These are phyloP conservation scores for Porphyrellus cyaneotinctus DNA, from an alignment of 768 basidiomycete genomes.

Conservation along the genomic window DNA sequence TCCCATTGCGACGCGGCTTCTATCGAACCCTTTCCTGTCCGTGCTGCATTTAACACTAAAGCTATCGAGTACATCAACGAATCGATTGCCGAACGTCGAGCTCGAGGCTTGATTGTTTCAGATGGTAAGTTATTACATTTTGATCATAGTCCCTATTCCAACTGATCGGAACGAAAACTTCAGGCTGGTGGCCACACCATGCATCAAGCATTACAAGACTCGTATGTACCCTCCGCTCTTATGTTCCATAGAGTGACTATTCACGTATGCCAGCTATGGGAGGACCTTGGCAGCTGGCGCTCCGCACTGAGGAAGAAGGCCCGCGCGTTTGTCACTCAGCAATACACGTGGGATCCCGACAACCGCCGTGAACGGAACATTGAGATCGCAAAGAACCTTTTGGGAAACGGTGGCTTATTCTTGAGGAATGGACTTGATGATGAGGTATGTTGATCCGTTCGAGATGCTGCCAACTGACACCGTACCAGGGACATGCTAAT, in stretches of 20 bases:
- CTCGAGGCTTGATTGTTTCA: background rate
- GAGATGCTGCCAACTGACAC: too few relatives aligned
- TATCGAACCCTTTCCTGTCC: constrained; percentile 1
- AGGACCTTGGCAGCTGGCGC: background rate
- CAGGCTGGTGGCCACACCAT: constrained; percentile 6
- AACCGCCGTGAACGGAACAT: background rate
- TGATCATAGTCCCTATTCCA: too few relatives aligned
- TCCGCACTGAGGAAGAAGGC: constrained; percentile 2
- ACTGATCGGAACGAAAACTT: too few relatives aligned
- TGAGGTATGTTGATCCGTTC: background rate
- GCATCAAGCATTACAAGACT: background rate
- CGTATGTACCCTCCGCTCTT: too few relatives aligned
- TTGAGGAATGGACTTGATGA: background rate
- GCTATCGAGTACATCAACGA: background rate
- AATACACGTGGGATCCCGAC: too few relatives aligned
- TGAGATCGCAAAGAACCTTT: background rate
- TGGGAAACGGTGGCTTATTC: background rate
- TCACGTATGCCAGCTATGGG: too few relatives aligned
- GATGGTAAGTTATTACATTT: background rate
- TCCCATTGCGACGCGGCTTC: background rate
- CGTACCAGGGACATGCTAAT: constrained; percentile 3
- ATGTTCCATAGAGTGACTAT: too few relatives aligned
- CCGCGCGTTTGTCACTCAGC: background rate
- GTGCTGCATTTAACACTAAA: background rate
- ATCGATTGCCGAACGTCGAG: background rate